Percentiles rank a stretch among this genome's conserved stretches.
These are phyloP conservation scores for Globisporangium carolinianum DNA, from an alignment of 352 stramenopile genomes.

Conservation along the genomic window DNA sequence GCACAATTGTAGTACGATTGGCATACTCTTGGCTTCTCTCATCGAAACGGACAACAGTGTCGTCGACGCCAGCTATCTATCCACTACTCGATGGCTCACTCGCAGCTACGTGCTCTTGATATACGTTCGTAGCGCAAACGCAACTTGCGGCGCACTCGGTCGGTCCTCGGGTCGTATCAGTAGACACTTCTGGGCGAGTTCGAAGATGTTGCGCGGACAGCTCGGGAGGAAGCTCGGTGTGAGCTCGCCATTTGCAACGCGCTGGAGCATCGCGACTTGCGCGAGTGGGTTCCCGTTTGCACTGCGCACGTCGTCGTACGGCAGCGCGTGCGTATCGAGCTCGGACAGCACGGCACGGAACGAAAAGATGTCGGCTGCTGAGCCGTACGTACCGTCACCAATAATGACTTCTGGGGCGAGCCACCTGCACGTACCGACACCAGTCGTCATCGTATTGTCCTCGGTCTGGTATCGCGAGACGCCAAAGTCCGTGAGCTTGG, in stretches of 20 bases:
- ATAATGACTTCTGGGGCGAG: slow-evolving; percentile 50
- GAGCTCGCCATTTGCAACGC: slow-evolving; percentile 15
- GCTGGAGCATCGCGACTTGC: slow-evolving; percentile 39
- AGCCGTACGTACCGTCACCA: slow-evolving; percentile 35
- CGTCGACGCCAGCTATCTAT: too few relatives aligned
- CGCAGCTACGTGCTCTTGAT: background rate
- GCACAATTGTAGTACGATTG: too few relatives aligned
- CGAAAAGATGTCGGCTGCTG: slow-evolving; percentile 47
- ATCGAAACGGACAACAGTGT: too few relatives aligned
- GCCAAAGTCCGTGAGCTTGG: slow-evolving; percentile 20
- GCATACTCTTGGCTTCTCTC: too few relatives aligned
- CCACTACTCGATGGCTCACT: too few relatives aligned
- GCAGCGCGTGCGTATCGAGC: slow-evolving; percentile 44
- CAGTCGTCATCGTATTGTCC: too few relatives aligned
- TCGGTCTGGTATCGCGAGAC: slow-evolving; percentile 9
- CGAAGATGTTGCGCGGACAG: background rate
- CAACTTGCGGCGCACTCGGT: slow-evolving; percentile 1
- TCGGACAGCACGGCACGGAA: slow-evolving; percentile 56
- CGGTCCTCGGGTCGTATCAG: background rate
- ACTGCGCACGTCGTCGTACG: slow-evolving; percentile 34
- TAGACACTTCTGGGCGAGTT: background rate
- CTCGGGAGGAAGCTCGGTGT: background rate
- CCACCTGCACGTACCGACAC: slow-evolving; percentile 15
- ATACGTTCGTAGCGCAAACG: too few relatives aligned
- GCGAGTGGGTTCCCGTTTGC: slow-evolving; percentile 24